Evolutionary conservation across 2,329 filamentous ascomycete genomes (phyloP).

Genomic region (Scedosporium apiospermum): DNA sequence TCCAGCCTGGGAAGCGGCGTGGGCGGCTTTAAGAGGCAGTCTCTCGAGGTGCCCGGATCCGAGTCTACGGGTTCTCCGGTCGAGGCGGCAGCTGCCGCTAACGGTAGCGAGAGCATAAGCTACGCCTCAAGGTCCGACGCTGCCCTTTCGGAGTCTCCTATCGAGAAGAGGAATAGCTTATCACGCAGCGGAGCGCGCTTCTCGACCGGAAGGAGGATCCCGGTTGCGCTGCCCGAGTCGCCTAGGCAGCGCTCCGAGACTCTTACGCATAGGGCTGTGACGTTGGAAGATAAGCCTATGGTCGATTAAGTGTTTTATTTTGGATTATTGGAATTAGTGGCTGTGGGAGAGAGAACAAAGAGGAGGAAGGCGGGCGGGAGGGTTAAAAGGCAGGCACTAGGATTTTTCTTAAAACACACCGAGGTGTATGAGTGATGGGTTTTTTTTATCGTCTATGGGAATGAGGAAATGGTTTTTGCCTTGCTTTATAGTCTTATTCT

Average conservation of each 20-base stretch:
- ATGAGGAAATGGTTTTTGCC: not conserved
- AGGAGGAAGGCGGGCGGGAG: not conserved
- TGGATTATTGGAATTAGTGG: not conserved
- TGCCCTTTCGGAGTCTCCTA: conserved; percentile 10
- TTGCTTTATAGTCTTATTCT: conserved; percentile 17
- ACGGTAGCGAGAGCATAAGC: conserved; percentile 9
- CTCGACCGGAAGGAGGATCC: conserved; percentile 32
- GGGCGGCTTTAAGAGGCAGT: conserved; percentile 46
- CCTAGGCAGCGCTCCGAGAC: not conserved
- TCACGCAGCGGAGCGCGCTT: conserved; percentile 43
- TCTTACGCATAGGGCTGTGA: conserved; percentile 31
- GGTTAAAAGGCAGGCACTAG: not conserved
- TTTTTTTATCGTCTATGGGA: conserved; percentile 21
- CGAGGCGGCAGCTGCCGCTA: conserved; percentile 13
- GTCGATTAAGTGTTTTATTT: conserved; percentile 27
- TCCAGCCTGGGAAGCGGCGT: conserved; percentile 40
- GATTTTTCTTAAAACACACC: not conserved
- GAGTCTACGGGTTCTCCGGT: conserved; percentile 17
- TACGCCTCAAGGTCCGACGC: conserved; percentile 10
- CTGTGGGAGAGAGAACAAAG: not conserved
- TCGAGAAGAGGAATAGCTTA: conserved; percentile 58
- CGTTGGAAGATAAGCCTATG: conserved; percentile 43
- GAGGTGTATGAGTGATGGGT: conserved; percentile 11
- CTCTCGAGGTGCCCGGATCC: conserved; percentile 70
- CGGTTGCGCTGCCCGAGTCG: not conserved